Base-by-base conservation (phyloP, 225 moss, liverwort and hornwort species). In the Ulota crispa region DNA sequence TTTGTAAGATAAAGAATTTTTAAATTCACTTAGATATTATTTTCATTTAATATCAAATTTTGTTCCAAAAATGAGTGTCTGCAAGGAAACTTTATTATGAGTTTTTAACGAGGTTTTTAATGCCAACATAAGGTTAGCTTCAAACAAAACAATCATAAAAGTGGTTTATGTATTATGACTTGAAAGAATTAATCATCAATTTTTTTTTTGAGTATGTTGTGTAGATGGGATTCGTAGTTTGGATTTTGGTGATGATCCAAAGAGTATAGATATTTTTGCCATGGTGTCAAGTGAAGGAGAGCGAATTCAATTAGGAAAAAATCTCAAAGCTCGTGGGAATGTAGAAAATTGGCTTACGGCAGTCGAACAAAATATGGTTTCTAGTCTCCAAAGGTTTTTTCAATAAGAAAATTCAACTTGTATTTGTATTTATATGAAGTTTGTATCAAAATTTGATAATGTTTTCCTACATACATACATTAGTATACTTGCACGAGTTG, bases 181-280 rank as follows among this genome's bases (percentile, higher is more conserved):
- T 50, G 5, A 16, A 18, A 50, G 16, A 50, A 18, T 1, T 18
- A 18, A 16, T 50, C 50, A 50, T 18, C 2, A 45, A 12, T 4
- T 47, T 50, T 50, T 50, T 50, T 50, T 47, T 13, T 3, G 1
- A 16, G 5, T 5, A 50, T 50, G 1, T 18, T 18, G 5, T 16
- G 10, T 81, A 97, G 97, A 95, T 81, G 97, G 97, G 4, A 97
- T 97, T 77, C 78, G 92, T 53, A 95, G 92, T 77, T 82, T 97
- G 72, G 97, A 97, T 78, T 97, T 97, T 87, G 95, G 97, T 67
- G 95, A 97, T 30, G 97, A 97, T 82, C 91, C 94, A n/a, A 97
- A 97, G 68, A 97, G 97, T 45, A 90, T 95, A 72, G 97, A 97
- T 69, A 94, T 97, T 39, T 93, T 86, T 78, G 97, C 93, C 0